Percentiles rank a stretch among this genome's conserved stretches.
phyloP scores from a whole-genome alignment of 805 yeast species.

The Starmerella stellata region DNA sequence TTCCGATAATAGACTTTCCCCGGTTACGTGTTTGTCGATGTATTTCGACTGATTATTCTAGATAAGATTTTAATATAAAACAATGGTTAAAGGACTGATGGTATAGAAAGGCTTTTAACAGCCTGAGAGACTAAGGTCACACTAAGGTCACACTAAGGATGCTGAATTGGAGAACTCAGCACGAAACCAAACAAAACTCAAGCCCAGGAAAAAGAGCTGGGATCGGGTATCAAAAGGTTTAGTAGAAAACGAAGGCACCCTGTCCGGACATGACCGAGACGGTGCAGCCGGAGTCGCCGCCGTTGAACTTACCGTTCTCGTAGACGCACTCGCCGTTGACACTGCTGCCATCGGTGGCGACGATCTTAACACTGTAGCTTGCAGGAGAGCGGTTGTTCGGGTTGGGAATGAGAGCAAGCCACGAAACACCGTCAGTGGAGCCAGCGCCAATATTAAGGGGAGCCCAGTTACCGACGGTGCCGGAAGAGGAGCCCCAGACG shows the following conservation, averaged over 20 bases:
- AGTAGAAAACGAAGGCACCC: slow-evolving; percentile 67
- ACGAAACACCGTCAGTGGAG: slow-evolving; percentile 49
- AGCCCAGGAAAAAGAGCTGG: no score
- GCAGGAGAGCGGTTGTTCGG: slow-evolving; percentile 63
- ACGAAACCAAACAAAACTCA: no score
- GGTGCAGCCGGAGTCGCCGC: slow-evolving; percentile 80
- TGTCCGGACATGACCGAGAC: slow-evolving; percentile 70
- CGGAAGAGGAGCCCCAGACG: slow-evolving; percentile 69
- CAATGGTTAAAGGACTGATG: no score
- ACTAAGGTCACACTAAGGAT: no score
- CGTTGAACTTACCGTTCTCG: slow-evolving; percentile 58
- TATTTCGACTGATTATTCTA: no score
- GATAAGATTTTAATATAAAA: no score
- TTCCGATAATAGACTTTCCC: no score
- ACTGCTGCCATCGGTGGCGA: slow-evolving; percentile 42
- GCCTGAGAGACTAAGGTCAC: no score
- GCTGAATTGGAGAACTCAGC: no score
- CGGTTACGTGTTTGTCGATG: no score
- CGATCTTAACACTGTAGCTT: slow-evolving; percentile 63
- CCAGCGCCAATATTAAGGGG: slow-evolving; percentile 93
- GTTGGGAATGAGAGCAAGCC: slow-evolving; percentile 83
- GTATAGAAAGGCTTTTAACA: no score
- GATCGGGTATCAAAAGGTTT: no score
- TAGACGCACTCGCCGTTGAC: slow-evolving; percentile 64
- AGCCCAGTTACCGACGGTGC: slow-evolving; percentile 94